Percentiles rank a stretch among this genome's conserved stretches.
Evolutionary conservation across 2,329 filamentous ascomycete species (phyloP).

Genomic region (Gremmenia infestans): DNA sequence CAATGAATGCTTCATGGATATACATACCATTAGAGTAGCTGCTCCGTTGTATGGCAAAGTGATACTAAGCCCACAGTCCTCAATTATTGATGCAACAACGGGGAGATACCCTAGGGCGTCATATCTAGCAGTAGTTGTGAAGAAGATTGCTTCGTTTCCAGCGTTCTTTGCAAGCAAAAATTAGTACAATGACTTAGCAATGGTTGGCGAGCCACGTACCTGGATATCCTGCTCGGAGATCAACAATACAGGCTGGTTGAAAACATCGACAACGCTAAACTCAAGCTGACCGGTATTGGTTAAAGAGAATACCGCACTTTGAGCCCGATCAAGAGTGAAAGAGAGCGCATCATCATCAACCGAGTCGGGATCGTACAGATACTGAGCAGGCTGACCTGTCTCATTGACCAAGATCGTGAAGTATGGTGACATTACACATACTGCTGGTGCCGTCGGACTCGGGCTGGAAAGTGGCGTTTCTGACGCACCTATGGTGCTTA

Average conservation of each 20-base stretch:
- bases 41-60: slow-evolving; percentile 13
- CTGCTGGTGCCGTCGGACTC: neutral
- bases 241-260: slow-evolving; percentile 7
- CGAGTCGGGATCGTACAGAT: slow-evolving; percentile 14
- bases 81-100: slow-evolving; percentile 9
- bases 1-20: neutral
- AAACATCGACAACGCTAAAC: slow-evolving; percentile 11
- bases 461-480: neutral
- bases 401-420: slow-evolving; percentile 14
- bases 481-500: too few species aligned
- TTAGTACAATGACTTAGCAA: neutral
- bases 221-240: slow-evolving; percentile 14
- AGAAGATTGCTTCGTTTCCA: slow-evolving; percentile 15
- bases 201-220: neutral
- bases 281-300: slow-evolving; percentile 9
- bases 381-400: slow-evolving; percentile 4
- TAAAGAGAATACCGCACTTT: slow-evolving; percentile 14
- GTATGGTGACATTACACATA: slow-evolving; percentile 11
- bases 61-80: slow-evolving; percentile 12
- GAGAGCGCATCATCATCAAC: slow-evolving; percentile 12
- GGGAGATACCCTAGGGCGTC: slow-evolving; percentile 7
- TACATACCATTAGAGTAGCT: neutral
- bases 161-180: slow-evolving; percentile 1
- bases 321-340: slow-evolving; percentile 4
- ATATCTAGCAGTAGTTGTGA: slow-evolving; percentile 9